These are phyloP conservation scores for Albatrellus sp. DNA, from an alignment of 1,284 basidiomycete genomes.

Conservation along the genomic window DNA sequence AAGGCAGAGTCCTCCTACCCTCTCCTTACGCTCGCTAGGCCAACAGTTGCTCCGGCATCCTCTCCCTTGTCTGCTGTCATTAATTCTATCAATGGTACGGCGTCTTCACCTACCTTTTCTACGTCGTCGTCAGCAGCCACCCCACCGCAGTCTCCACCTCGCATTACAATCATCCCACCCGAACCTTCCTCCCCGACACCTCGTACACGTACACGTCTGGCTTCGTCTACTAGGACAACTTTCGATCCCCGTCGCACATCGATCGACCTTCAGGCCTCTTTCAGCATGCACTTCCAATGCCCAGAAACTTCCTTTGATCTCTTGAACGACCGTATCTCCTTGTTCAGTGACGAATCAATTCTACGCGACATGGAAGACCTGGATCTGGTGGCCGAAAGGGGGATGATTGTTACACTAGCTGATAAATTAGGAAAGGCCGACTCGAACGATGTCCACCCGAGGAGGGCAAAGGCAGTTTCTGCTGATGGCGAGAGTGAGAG, in stretches of 20 bases:
- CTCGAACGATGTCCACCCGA: too few species aligned
- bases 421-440: too few species aligned
- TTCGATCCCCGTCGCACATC: constrained; percentile 31
- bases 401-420: too few species aligned
- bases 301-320: constrained; percentile 50
- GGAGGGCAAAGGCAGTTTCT: too few species aligned
- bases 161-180: background rate
- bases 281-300: constrained; percentile 44
- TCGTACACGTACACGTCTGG: background rate
- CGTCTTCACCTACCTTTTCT: background rate
- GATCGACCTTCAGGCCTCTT: constrained; percentile 45
- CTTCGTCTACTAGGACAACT: constrained; percentile 3
- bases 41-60: constrained; percentile 16
- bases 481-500: too few species aligned
- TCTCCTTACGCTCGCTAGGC: background rate
- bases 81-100: constrained; percentile 20
- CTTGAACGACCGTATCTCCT: constrained; percentile 50
- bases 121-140: background rate
- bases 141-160: background rate
- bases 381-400: too few species aligned
- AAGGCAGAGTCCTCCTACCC: background rate
- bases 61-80: constrained; percentile 23
- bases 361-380: constrained; percentile 7
- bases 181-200: constrained; percentile 7
- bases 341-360: constrained; percentile 28